Evolutionary conservation across 495 filamentous ascomycete species (phyloP), one percentile per base, ranked within the genome.

Genomic region (Penicillium turbatum): DNA sequence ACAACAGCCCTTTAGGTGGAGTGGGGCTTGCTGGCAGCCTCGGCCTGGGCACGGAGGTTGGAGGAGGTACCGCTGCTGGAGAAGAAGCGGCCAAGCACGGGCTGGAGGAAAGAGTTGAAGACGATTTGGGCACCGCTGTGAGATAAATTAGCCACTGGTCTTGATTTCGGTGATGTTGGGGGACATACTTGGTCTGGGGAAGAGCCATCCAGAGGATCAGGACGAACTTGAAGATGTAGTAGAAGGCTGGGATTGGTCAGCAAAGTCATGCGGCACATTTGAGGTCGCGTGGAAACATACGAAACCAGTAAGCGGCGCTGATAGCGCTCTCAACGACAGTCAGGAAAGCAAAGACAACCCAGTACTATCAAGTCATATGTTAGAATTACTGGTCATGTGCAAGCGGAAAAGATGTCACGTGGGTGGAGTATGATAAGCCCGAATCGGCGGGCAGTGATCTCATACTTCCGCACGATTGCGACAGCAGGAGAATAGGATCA

Each of bases 201-300:
- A 99, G 89, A 59, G 92, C 86, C 75, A 97, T 89, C 95, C 95
- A 99, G 66, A 99, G 83, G 62, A 97, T 77, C 65, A 97, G 83
- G 65, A 90, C 81, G 68, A 99, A 96, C 80, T 99, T 99, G 86
- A 97, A 97, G 75, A 92, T 93, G 76, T 90, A 99, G 85, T 99
- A 99, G 82, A 99, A 99, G 65, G 93, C 82, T 52, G 46, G 48
- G 16, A 15, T 12, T 27, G 5, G 44, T 64, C 30, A 66, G 57
- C 35, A 21, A 32, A n/a, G 27, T n/a, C 36, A 17, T 35, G 6
- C 35, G 2, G 9, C 19, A 13, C 0, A 30, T 27, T 27, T 24
- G 21, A 9, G n/a, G 8, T 17, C 19, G n/a, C 15, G 40, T 7
- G 26, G 57, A 26, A 24, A 75, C 81, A 58, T 80, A 86, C 82